Conservation (phyloP, 2,329 filamentous ascomycete genomes). For the Fonsecaea nubica region DNA sequence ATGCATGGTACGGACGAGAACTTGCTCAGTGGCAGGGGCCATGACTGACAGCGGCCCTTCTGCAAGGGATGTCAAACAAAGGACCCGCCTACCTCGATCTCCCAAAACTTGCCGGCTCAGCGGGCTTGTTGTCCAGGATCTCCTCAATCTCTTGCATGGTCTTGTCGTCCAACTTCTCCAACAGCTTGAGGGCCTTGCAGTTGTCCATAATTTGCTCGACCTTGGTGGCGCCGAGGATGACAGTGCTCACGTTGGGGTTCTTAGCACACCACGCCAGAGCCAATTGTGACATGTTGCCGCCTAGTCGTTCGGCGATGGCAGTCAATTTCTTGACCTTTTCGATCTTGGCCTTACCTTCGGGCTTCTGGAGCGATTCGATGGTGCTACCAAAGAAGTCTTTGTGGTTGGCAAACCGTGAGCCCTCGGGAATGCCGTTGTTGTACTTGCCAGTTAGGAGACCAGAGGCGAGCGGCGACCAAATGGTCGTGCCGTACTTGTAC, state of each 20-base stretch:
- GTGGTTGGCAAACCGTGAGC: constrained; percentile 63
- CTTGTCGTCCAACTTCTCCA: constrained; percentile 52
- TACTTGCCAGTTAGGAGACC: constrained; percentile 73
- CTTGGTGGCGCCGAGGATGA: constrained; percentile 59
- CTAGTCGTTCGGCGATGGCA: constrained; percentile 68
- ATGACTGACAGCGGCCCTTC: constrained; percentile 1
- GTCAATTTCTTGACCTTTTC: constrained; percentile 60
- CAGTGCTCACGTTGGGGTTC: constrained; percentile 61
- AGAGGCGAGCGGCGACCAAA: constrained; percentile 66
- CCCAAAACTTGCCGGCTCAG: constrained; percentile 29
- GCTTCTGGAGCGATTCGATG: constrained; percentile 50
- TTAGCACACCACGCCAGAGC: constrained; percentile 63
- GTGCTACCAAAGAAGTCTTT: constrained; percentile 61
- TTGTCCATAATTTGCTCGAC: constrained; percentile 55
- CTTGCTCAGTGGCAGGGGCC: background rate
- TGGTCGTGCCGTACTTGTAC: constrained; percentile 66
- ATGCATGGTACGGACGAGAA: background rate
- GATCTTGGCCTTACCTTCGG: constrained; percentile 54
- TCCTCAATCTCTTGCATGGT: constrained; percentile 56
- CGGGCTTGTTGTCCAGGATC: constrained; percentile 38
- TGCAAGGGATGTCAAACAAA: background rate
- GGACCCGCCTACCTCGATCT: constrained; percentile 33
- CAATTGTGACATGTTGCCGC: constrained; percentile 63
- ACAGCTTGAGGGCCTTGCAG: constrained; percentile 53
- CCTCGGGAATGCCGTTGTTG: constrained; percentile 66